A percentile compares a stretch with the other conserved stretches of the same genome.
These are phyloP conservation scores for Acanthamoeba healyi DNA, from an alignment of 208 protist genomes.

Conservation along the genomic window DNA sequence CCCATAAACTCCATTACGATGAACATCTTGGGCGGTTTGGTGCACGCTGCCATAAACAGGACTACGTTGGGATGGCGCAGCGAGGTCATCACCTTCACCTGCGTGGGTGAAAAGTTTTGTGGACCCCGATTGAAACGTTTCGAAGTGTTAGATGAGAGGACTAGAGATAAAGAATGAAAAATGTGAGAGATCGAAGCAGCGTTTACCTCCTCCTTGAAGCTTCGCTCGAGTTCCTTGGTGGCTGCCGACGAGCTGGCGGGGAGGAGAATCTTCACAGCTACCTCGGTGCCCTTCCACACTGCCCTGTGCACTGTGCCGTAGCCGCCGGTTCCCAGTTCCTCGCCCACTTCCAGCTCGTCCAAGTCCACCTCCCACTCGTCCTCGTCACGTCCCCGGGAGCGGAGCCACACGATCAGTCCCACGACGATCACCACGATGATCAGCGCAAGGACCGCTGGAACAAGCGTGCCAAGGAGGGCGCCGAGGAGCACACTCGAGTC, in stretches of 20 bases:
- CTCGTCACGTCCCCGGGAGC: not conserved
- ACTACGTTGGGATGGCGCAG: slow-evolving; percentile 83
- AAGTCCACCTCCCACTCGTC: slow-evolving; percentile 50
- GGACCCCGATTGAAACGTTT: no score
- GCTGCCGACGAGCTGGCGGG: not conserved
- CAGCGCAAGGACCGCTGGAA: not conserved
- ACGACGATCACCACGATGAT: not conserved
- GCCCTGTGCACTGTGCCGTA: slow-evolving; percentile 52
- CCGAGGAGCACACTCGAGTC: not conserved
- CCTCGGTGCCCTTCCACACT: slow-evolving; percentile 61
- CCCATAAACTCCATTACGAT: slow-evolving; percentile 62
- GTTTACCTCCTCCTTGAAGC: slow-evolving; percentile 80
- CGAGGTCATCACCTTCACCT: slow-evolving; percentile 80
- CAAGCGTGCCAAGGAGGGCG: not conserved
- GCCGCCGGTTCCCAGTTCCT: not conserved
- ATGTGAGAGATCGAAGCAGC: not conserved
- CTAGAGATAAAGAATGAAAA: not conserved
- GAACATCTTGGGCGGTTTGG: slow-evolving; percentile 50
- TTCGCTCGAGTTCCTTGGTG: slow-evolving; percentile 69
- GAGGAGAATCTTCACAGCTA: slow-evolving; percentile 55
- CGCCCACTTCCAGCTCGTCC: slow-evolving; percentile 20
- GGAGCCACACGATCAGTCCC: not conserved
- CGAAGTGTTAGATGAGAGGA: no score
- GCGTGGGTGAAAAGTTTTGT: not conserved
- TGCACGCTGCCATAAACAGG: slow-evolving; percentile 78